Percentiles rank a stretch among this genome's conserved stretches.
These are phyloP conservation scores for Neonothopanus nambi DNA, from an alignment of 1,284 basidiomycete genomes.

Conservation along the genomic window DNA sequence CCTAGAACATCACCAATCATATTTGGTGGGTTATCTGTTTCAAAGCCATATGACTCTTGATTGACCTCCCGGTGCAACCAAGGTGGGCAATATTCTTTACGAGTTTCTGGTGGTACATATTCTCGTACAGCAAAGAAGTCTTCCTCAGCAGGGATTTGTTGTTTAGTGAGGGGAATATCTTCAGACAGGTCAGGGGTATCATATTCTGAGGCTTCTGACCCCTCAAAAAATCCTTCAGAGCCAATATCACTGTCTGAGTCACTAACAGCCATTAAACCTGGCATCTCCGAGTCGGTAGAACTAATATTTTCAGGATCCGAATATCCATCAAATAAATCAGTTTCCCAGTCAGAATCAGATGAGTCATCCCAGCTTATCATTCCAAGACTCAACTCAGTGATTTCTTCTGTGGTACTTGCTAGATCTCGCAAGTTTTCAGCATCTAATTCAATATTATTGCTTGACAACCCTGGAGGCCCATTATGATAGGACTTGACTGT, in stretches of 20 bases:
- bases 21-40: not conserved
- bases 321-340: too few species aligned
- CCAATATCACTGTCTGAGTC: conserved; percentile 5
- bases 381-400: not conserved
- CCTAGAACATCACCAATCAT: not conserved
- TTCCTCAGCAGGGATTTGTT: not conserved
- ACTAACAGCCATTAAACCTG: not conserved
- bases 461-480: conserved; percentile 7
- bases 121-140: conserved; percentile 1
- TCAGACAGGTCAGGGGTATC: not conserved
- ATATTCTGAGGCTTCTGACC: not conserved
- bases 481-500: not conserved
- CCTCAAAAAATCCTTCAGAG: not conserved
- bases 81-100: too few species aligned
- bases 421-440: not conserved
- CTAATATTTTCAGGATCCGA: not conserved
- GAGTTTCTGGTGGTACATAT: not conserved
- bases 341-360: not conserved
- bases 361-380: not conserved
- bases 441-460: not conserved
- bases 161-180: not conserved
- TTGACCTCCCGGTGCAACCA: not conserved
- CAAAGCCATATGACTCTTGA: not conserved
- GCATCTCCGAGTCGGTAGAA: not conserved
- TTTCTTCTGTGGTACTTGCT: not conserved